Conservation (phyloP, 352 stramenopile species). For the Lagenidium sp. region DNA sequence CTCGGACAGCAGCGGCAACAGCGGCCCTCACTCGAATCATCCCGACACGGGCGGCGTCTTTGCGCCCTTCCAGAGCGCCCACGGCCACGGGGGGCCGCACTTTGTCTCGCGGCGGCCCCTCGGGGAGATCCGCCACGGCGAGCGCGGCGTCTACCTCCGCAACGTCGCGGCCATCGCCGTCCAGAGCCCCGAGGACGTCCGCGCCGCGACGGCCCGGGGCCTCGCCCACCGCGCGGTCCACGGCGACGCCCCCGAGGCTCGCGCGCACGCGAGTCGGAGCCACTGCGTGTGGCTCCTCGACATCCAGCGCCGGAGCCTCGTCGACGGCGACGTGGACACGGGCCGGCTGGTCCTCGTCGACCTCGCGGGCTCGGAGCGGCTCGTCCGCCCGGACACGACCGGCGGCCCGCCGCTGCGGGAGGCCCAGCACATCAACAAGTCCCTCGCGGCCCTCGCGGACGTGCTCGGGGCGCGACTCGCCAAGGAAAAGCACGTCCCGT, state of each 20-base stretch:
- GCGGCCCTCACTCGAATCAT: conserved; percentile 1
- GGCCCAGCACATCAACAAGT: conserved; percentile 79
- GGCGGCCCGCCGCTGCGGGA: conserved; percentile 30
- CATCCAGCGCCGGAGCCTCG: conserved; percentile 35
- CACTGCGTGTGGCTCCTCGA: conserved; percentile 57
- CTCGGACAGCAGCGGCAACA: not conserved
- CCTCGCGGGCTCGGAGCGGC: conserved; percentile 65
- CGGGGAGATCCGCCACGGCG: conserved; percentile 66
- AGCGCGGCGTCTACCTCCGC: conserved; percentile 58
- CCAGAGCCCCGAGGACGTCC: conserved; percentile 22
- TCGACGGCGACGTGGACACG: conserved; percentile 22
- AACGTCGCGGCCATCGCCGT: conserved; percentile 41
- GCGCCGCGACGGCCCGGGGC: conserved; percentile 26
- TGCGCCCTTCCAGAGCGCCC: conserved; percentile 21
- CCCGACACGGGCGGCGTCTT: conserved; percentile 1
- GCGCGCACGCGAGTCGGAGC: conserved; percentile 42
- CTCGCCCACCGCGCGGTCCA: conserved; percentile 21
- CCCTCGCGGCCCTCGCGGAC: conserved; percentile 59
- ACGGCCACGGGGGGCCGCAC: conserved; percentile 5
- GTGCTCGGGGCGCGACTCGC: conserved; percentile 55
- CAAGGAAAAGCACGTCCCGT: conserved; percentile 80
- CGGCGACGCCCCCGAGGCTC: conserved; percentile 9
- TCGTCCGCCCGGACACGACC: conserved; percentile 38
- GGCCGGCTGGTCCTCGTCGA: conserved; percentile 67
- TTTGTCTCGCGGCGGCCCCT: conserved; percentile 19